Conservation (phyloP, 2,329 filamentous ascomycete species). For the Calonectria honghensis region DNA sequence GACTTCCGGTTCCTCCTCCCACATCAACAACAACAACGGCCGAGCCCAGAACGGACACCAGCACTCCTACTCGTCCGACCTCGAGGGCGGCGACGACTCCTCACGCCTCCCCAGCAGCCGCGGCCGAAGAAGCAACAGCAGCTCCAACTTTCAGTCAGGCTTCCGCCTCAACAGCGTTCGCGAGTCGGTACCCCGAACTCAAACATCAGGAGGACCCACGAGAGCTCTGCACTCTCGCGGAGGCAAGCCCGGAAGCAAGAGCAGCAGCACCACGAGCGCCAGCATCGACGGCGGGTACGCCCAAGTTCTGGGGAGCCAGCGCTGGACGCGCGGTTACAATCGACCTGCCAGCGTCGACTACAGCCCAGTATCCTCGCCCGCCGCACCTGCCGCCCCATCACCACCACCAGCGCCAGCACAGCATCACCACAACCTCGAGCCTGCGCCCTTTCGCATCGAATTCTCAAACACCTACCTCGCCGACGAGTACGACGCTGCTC, state of each 20-base stretch:
- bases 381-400: slow-evolving; percentile 39
- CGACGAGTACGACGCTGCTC: slow-evolving; percentile 85
- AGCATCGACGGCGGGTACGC: slow-evolving; percentile 80
- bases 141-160: slow-evolving; percentile 80
- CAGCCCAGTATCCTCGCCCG: slow-evolving; percentile 63
- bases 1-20: slow-evolving; percentile 53
- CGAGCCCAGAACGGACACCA: slow-evolving; percentile 58
- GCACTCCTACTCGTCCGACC: slow-evolving; percentile 78
- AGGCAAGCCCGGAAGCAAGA: slow-evolving; percentile 81
- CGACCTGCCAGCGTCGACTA: slow-evolving; percentile 87
- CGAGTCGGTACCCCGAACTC: slow-evolving; percentile 63
- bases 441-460: slow-evolving; percentile 67
- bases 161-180: slow-evolving; percentile 79
- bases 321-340: slow-evolving; percentile 71
- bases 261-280: slow-evolving; percentile 80
- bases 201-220: slow-evolving; percentile 60
- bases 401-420: slow-evolving; percentile 46
- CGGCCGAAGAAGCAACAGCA: slow-evolving; percentile 86
- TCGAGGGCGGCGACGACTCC: slow-evolving; percentile 73
- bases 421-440: slow-evolving; percentile 49
- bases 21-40: slow-evolving; percentile 44
- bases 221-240: slow-evolving; percentile 70
- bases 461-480: slow-evolving; percentile 68
- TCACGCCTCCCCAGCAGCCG: slow-evolving; percentile 73
- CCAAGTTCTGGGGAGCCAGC: slow-evolving; percentile 74